Evolutionary conservation across 2,329 filamentous ascomycete genomes (phyloP), one percentile per base, ranked within the genome.

Genomic region (Neonectria ditissima): DNA sequence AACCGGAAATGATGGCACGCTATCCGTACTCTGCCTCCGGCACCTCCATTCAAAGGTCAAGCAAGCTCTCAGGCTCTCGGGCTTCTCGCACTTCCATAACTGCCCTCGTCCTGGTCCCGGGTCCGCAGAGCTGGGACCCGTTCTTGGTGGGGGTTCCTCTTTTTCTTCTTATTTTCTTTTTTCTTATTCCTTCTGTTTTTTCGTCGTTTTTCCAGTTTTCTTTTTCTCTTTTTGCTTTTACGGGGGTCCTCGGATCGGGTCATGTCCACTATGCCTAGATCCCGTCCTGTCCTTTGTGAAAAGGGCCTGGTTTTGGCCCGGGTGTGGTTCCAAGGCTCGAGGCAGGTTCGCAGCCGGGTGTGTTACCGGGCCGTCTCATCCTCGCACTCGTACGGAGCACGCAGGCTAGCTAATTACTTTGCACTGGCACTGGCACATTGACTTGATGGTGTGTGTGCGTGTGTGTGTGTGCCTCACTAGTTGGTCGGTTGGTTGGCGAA

Each of bases 1-100:
- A 63, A 63, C 60, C 60, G 55, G 60, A 58, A 54, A 58, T 37
- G 55, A 26, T 58, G 30, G 60, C 60, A 55, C 37, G 8, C 16
- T 18, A 41, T 41, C 37, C 37, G 37, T 41, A 16, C 44, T 30
- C 18, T 5, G 37, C 20, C 39, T 48, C 59, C 50, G 41, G 54
- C 48, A 34, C 55, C 55, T 57, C 43, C 60, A 58, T 53, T 26
- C 32, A 50, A 41, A 47, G 5, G 4, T 54, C 37, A 20, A 41
- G n/a, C 24, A 26, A 6, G 24, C 24, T 26, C 24, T 26, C 24
- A 26, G 24, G 24, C 24, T 34, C 54, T 43, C 53, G 56, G 55
- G 52, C 47, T 55, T 48, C 47, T 41, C 34, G 55, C 39, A 52
- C 20, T 32, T 32, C 30, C 39, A 18, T 37, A 32, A 32, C 30